These are phyloP conservation scores for Torulaspora globosa DNA, from an alignment of 1,139 yeast species.

Conservation along the genomic window DNA sequence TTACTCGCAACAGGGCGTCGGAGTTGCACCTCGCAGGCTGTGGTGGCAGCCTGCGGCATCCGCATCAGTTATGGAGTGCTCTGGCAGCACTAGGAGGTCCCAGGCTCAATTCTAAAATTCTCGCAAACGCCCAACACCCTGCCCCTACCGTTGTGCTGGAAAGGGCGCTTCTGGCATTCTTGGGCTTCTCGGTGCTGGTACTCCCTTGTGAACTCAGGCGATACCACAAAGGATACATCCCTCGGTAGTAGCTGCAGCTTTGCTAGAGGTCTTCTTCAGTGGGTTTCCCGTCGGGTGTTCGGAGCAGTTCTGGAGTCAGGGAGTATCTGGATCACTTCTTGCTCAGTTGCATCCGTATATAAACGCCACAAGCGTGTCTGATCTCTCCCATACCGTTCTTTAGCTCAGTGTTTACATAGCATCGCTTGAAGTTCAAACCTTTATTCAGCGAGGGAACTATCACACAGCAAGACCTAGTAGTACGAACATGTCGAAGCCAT, in stretches of 20 bases:
- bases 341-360: background rate
- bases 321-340: background rate
- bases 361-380: background rate
- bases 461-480: background rate
- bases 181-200: too few relatives aligned
- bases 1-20: background rate
- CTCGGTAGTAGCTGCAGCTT: background rate
- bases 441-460: background rate
- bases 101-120: background rate
- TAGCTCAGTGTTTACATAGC: background rate
- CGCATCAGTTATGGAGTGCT: background rate
- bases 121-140: constrained; percentile 7
- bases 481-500: constrained; percentile 8
- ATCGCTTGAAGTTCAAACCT: background rate
- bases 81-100: background rate
- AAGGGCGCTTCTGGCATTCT: too few relatives aligned
- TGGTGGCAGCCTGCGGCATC: background rate
- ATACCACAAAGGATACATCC: background rate
- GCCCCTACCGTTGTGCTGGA: background rate
- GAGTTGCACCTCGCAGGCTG: background rate
- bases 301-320: background rate
- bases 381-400: background rate
- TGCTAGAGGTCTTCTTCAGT: background rate
- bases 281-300: too few relatives aligned
- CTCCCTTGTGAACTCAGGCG: too few relatives aligned